Base-by-base conservation (phyloP, 192 early-diverging fungal genomes). In the Chytriomyces confervae region DNA sequence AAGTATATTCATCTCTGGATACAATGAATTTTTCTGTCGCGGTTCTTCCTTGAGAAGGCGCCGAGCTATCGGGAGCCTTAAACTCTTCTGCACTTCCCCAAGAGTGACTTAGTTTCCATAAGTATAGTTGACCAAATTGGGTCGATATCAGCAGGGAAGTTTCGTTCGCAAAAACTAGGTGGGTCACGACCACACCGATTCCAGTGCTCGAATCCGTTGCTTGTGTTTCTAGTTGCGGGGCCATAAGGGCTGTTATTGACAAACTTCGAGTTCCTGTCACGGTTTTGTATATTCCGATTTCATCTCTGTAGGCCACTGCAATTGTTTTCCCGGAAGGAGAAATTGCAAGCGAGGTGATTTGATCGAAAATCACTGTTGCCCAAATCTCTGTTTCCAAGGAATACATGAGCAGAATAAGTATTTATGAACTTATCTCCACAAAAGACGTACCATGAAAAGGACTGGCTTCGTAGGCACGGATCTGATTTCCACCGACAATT, bases 371-470 rank as follows among this genome's bases (percentile, higher is more conserved):
- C 8, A 72, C 27, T 18, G 24, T 23, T 10, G 69, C 57, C 69
- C 69, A 72, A 61, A 72, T 20, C 50, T 72, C 69, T 72, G 50
- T 20, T 13, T 29, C 24, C 47, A 11, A 18, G 45, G 48, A 50
- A 10, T n/a, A 47, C 23, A 50, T 69, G 11, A 3, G 44, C 20
- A 7, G 67, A 66, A 23, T 16, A 60, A 60, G 36, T 64, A 36
- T 36, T 36, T 36, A 2, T 36, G 36, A 36, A 36, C 1, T 24
- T 9, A 13, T 46, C 5, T 18, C 49, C 20, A 4, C 8, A 69
- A 47, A 20, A n/a, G n/a, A 72, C 48, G 57, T 23, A 72, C 69
- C 69, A 20, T 27, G 9, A 60, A 72, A 72, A 16, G 69, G 69
- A 8, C 18, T 45, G 13, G 23, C 69, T 61, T 72, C 69, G 27